Evolutionary conservation across 2,329 filamentous ascomycete genomes (phyloP), one percentile per base, ranked within the genome.

Genomic region (Cylindrodendrum hubeiense): DNA sequence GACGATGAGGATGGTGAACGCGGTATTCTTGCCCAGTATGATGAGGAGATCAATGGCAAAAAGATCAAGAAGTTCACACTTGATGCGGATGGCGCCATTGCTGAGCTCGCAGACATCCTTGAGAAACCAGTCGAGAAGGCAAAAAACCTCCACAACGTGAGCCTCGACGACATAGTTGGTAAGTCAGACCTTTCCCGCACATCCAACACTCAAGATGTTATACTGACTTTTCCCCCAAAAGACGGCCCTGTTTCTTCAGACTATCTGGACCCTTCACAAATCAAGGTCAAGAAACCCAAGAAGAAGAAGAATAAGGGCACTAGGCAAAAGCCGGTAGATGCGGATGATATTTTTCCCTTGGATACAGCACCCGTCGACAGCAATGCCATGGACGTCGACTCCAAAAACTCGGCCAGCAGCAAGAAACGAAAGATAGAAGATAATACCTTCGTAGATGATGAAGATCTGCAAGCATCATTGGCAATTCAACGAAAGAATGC

Each of bases 231-330:
- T 33, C 19, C 39, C 44, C 37, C 10, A 41, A 41, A 24, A 79
- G 71, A 75, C 41, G 65, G 69, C 9, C 80, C 83, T 63, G 79
- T 73, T 19, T 71, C 88, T 17, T 97, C 95, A 19, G 96, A 99
- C 78, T 99, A 99, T 78, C 85, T 97, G 68, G 94, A 97, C 67
- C 82, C 91, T 17, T 93, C 92, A 2, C 91, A 96, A 72, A 88
- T 98, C 75, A 99, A 98, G 79, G 87, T 98, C 68, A 97, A 94
- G 82, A 99, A 97, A 79, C 91, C 93, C 1, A 98, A 97, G 81
- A 98, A 97, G 82, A 97, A 95, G 83, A 96, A 95, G 81, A 87
- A 89, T 33, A 95, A 94, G 78, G 86, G 88, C 24, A 93, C 91
- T 2, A 86, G 93, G 54, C 89, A 92, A 76, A 92, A 91, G 71